Conservation (phyloP, 108 stramenopile species). For the Conticribra weissflogii region DNA sequence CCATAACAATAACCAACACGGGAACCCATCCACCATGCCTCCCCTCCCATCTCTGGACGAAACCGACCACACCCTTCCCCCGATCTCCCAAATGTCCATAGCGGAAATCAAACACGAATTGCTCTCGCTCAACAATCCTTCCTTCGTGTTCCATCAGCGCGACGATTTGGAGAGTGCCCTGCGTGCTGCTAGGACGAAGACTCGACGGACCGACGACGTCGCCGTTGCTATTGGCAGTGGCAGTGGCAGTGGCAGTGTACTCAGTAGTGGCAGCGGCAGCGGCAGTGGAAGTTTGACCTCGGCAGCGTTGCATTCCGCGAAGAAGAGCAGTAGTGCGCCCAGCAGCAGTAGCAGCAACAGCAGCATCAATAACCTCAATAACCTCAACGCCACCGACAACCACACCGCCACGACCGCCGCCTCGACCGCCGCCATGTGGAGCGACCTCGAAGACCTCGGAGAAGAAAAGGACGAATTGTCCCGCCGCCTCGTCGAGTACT, state of each 20-base stretch:
- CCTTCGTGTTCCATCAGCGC: constrained; percentile 38
- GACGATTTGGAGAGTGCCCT: constrained; percentile 34
- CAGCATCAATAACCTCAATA: background rate
- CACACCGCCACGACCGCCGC: background rate
- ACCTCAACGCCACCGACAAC: background rate
- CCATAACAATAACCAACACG: too few species aligned
- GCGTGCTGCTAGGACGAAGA: constrained; percentile 5
- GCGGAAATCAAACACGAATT: constrained; percentile 16
- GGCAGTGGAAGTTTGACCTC: too few species aligned
- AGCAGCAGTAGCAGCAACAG: background rate
- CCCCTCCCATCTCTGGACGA: too few species aligned
- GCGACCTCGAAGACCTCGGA: background rate
- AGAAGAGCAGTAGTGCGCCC: too few species aligned
- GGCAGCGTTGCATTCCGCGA: too few species aligned
- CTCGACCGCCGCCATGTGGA: background rate
- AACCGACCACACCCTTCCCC: too few species aligned
- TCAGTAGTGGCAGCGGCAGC: background rate
- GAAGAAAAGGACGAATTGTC: constrained; percentile 6
- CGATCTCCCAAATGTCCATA: constrained; percentile 19
- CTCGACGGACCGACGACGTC: background rate
- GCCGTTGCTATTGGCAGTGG: background rate
- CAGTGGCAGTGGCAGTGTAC: background rate
- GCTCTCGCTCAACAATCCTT: constrained; percentile 21
- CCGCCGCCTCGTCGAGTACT: constrained; percentile 83
- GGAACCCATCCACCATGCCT: too few species aligned